Percentiles rank a stretch among this genome's conserved stretches.
These are phyloP conservation scores for Patellaria atrata DNA, from an alignment of 495 filamentous ascomycete genomes.

Conservation along the genomic window DNA sequence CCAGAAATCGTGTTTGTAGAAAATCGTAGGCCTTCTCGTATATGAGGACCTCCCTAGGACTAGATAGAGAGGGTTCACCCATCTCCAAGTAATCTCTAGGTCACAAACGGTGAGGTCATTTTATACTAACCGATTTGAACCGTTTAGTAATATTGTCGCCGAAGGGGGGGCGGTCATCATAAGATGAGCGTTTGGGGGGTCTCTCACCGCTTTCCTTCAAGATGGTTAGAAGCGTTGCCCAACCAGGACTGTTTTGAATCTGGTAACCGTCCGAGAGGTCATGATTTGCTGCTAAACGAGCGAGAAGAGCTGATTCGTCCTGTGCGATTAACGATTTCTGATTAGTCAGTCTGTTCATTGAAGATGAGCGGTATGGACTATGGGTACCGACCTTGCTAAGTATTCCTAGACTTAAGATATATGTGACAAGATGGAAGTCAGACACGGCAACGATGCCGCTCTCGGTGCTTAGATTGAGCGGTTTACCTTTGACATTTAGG, in stretches of 20 bases:
- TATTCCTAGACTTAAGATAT: slow-evolving; percentile 64
- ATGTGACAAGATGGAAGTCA: slow-evolving; percentile 87
- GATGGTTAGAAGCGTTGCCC: slow-evolving; percentile 86
- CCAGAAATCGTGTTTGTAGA: slow-evolving; percentile 27
- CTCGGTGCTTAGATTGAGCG: slow-evolving; percentile 35
- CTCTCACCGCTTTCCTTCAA: slow-evolving; percentile 94
- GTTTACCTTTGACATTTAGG: slow-evolving; percentile 38
- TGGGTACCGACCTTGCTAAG: slow-evolving; percentile 54
- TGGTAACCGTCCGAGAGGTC: slow-evolving; percentile 66
- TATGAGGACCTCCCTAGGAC: slow-evolving; percentile 16
- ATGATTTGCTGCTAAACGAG: slow-evolving; percentile 62
- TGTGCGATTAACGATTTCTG: slow-evolving; percentile 28
- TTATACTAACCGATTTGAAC: too few species aligned
- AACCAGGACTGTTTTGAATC: slow-evolving; percentile 70
- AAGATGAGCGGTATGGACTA: slow-evolving; percentile 2
- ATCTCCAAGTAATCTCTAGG: too few species aligned
- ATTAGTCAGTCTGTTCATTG: slow-evolving; percentile 3
- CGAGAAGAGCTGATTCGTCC: slow-evolving; percentile 84
- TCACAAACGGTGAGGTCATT: too few species aligned
- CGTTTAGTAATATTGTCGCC: too few species aligned
- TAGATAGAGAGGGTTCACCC: too few species aligned
- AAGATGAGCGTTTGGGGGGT: slow-evolving; percentile 73
- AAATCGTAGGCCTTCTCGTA: slow-evolving; percentile 17
- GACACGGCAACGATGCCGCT: slow-evolving; percentile 56
- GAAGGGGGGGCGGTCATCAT: slow-evolving; percentile 34